These are phyloP conservation scores for Aspergillus fructus DNA, from an alignment of 2,329 filamentous ascomycete genomes.

Conservation along the genomic window DNA sequence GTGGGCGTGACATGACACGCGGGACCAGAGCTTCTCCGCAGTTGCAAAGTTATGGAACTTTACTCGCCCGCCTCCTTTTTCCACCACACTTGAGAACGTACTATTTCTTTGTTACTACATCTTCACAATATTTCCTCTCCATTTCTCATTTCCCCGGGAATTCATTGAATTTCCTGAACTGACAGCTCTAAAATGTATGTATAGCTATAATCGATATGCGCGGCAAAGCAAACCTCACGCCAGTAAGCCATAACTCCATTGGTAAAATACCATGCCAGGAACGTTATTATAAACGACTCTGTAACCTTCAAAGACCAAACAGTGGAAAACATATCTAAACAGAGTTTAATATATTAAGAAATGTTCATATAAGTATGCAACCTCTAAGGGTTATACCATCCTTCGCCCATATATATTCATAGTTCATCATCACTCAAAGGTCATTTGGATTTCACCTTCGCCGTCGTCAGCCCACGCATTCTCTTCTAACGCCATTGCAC, in stretches of 20 bases:
- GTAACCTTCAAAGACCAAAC: not conserved
- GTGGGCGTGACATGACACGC: not conserved
- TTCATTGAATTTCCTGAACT: not conserved
- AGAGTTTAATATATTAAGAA: not conserved
- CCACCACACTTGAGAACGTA: not conserved
- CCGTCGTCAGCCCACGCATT: constrained; percentile 74
- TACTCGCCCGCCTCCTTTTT: not conserved
- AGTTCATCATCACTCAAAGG: constrained; percentile 63
- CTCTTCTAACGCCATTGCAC: constrained; percentile 38
- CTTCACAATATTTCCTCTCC: not conserved
- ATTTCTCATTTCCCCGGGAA: not conserved
- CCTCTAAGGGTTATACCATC: not conserved
- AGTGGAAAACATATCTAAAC: not conserved
- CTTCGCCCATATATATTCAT: constrained; percentile 14
- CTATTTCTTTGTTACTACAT: no score
- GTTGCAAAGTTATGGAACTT: not conserved
- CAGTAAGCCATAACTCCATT: not conserved
- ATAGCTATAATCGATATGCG: not conserved
- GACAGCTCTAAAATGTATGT: not conserved
- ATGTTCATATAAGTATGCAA: constrained; percentile 2
- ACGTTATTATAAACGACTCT: not conserved
- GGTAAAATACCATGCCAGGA: not conserved
- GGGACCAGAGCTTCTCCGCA: constrained; percentile 1
- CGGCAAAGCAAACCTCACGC: not conserved
- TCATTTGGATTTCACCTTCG: constrained; percentile 76